These are phyloP conservation scores for Penicillium simplicissimum DNA, from an alignment of 495 filamentous ascomycete species.

Conservation along the genomic window DNA sequence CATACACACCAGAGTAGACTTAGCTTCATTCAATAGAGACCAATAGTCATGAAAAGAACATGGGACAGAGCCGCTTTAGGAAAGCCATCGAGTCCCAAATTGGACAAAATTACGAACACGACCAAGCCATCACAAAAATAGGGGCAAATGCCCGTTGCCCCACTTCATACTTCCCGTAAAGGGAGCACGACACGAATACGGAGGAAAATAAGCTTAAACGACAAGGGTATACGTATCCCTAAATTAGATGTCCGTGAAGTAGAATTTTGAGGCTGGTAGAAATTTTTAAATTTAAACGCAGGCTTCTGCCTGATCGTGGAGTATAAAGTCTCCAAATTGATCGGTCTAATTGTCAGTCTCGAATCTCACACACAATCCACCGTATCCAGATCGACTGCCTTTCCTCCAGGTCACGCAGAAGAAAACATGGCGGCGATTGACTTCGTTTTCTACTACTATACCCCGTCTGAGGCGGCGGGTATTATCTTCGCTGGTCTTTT, in stretches of 20 bases:
- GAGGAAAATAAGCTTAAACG: background rate
- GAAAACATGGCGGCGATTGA: slow-evolving; percentile 12
- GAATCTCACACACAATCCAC: background rate
- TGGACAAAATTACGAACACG: slow-evolving; percentile 3
- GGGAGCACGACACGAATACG: slow-evolving; percentile 17
- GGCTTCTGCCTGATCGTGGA: background rate
- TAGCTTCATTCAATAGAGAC: background rate
- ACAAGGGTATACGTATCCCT: background rate
- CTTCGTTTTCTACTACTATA: slow-evolving; percentile 43
- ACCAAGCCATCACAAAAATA: background rate
- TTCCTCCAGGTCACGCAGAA: background rate
- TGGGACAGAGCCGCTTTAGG: background rate
- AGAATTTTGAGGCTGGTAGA: background rate
- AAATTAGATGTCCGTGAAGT: background rate
- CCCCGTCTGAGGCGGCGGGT: slow-evolving; percentile 50
- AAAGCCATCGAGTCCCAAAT: background rate
- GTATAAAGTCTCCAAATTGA: background rate
- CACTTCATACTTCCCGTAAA: slow-evolving; percentile 2
- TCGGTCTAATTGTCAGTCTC: background rate
- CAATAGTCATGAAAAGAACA: background rate
- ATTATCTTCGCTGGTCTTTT: slow-evolving; percentile 55
- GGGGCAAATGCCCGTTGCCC: slow-evolving; percentile 3
- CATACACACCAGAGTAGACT: too few species aligned
- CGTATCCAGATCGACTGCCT: background rate
- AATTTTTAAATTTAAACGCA: background rate